These are phyloP conservation scores for Acacia confusa DNA, from an alignment of 306 rosid species.

Conservation along the genomic window DNA sequence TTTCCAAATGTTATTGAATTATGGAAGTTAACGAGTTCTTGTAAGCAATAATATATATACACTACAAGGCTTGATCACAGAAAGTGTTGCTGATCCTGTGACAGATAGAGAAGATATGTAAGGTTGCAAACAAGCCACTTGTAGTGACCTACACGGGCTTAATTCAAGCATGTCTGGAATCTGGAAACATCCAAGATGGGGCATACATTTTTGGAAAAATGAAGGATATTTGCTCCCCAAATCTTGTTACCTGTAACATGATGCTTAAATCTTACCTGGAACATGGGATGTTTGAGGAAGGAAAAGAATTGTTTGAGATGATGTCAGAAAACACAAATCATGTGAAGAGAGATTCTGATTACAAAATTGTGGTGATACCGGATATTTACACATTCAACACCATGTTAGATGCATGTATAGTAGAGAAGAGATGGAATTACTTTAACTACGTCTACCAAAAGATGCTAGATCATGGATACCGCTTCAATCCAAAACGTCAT, in stretches of 20 bases:
- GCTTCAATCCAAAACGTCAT: slow-evolving; percentile 89
- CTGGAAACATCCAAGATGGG: slow-evolving; percentile 63
- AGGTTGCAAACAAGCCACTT: slow-evolving; percentile 90
- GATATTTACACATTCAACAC: slow-evolving; percentile 84
- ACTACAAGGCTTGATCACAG: slow-evolving; percentile 29
- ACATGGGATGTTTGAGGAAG: slow-evolving; percentile 78
- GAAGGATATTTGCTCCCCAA: slow-evolving; percentile 79
- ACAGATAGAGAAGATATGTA: slow-evolving; percentile 90
- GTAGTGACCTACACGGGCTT: slow-evolving; percentile 96
- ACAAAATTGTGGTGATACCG: slow-evolving; percentile 58
- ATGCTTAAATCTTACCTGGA: slow-evolving; percentile 76
- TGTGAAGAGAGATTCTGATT: slow-evolving; percentile 43
- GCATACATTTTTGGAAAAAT: slow-evolving; percentile 71
- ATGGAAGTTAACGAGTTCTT: slow-evolving; percentile 4
- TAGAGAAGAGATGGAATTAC: slow-evolving; percentile 77
- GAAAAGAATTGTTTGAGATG: slow-evolving; percentile 60
- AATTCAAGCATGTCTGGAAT: slow-evolving; percentile 81
- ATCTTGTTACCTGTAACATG: slow-evolving; percentile 84
- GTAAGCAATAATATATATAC: slow-evolving; percentile 5
- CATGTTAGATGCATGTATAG: slow-evolving; percentile 64
- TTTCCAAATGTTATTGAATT: background rate
- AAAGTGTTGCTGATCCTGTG: slow-evolving; percentile 23
- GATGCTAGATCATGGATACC: slow-evolving; percentile 69
- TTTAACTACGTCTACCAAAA: slow-evolving; percentile 54
- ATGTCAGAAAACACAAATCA: slow-evolving; percentile 54